Conservation (phyloP, 2,329 filamentous ascomycete genomes). For the Fusarium graminum region DNA sequence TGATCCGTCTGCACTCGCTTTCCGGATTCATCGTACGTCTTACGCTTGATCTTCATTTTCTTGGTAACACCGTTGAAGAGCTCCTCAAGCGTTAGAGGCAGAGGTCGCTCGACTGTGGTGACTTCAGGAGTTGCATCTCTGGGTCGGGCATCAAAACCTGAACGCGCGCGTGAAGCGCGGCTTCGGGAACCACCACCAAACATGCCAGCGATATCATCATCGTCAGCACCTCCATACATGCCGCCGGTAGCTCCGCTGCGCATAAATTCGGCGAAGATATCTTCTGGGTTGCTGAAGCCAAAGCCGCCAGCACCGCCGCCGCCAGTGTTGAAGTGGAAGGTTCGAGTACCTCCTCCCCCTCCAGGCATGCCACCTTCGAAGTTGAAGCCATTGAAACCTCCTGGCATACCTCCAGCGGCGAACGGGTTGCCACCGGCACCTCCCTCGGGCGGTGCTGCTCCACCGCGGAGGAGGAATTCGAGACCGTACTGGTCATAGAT, state of each 20-base stretch:
- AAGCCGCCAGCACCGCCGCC: conserved; percentile 73
- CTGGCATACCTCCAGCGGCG: conserved; percentile 67
- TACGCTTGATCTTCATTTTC: conserved; percentile 98
- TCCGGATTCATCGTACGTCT: conserved; percentile 88
- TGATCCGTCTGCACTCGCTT: conserved; percentile 90
- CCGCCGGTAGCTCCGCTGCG: conserved; percentile 61
- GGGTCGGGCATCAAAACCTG: conserved; percentile 51
- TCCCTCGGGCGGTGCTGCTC: conserved; percentile 74
- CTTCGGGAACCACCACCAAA: conserved; percentile 60
- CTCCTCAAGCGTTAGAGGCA: conserved; percentile 88
- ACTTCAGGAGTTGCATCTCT: conserved; percentile 78
- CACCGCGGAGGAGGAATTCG: conserved; percentile 89
- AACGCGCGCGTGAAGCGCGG: conserved; percentile 59
- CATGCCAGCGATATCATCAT: conserved; percentile 66
- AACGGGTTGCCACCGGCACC: conserved; percentile 70
- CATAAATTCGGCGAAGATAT: conserved; percentile 88
- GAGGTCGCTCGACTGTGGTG: conserved; percentile 86
- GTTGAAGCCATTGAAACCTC: conserved; percentile 66
- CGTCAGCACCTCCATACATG: conserved; percentile 58
- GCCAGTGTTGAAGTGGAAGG: conserved; percentile 74
- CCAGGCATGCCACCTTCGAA: conserved; percentile 61
- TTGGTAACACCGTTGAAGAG: conserved; percentile 88
- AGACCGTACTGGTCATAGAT: conserved; percentile 95
- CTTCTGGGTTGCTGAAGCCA: conserved; percentile 84
- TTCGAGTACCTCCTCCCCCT: conserved; percentile 60